Evolutionary conservation across 805 yeast genomes (phyloP).

Genomic region (Lachancea mirantina): DNA sequence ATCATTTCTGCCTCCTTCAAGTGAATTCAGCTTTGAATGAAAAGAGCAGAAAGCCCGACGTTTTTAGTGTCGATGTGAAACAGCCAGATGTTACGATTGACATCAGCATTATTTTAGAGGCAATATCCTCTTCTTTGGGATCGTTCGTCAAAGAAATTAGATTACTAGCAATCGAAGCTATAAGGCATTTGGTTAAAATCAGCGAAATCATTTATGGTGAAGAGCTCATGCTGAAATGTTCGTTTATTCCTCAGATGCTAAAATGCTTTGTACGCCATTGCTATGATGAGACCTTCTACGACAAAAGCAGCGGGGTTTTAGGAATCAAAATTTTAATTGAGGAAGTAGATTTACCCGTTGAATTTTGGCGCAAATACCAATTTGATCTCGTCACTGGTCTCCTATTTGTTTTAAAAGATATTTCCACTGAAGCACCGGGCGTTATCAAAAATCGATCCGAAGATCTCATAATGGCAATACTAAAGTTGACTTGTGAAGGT

Average conservation of each 20-base stretch:
- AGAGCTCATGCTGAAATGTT: constrained; percentile 61
- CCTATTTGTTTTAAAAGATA: constrained; percentile 83
- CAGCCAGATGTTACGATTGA: constrained; percentile 69
- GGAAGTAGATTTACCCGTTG: constrained; percentile 58
- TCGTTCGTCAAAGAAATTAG: constrained; percentile 66
- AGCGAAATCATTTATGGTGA: constrained; percentile 64
- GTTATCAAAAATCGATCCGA: constrained; percentile 69
- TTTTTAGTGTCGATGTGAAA: constrained; percentile 67
- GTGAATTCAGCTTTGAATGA: constrained; percentile 67
- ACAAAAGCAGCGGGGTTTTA: constrained; percentile 81
- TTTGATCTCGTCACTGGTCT: constrained; percentile 80
- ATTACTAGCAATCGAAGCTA: constrained; percentile 60
- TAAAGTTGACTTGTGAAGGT: constrained; percentile 58
- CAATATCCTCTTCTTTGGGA: constrained; percentile 72
- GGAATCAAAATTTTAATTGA: constrained; percentile 71
- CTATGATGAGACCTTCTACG: constrained; percentile 79
- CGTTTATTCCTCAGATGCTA: constrained; percentile 68
- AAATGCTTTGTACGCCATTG: constrained; percentile 85
- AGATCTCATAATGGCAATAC: constrained; percentile 52
- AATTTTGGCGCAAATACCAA: constrained; percentile 72
- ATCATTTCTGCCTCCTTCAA: constrained; percentile 73
- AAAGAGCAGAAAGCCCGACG: constrained; percentile 56
- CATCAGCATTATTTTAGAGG: constrained; percentile 64
- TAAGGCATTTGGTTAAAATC: constrained; percentile 53
- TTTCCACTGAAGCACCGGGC: constrained; percentile 80